Evolutionary conservation across 441 rosid species (phyloP), one percentile per base, ranked within the genome.

Genomic region (Jatropha podagrica): DNA sequence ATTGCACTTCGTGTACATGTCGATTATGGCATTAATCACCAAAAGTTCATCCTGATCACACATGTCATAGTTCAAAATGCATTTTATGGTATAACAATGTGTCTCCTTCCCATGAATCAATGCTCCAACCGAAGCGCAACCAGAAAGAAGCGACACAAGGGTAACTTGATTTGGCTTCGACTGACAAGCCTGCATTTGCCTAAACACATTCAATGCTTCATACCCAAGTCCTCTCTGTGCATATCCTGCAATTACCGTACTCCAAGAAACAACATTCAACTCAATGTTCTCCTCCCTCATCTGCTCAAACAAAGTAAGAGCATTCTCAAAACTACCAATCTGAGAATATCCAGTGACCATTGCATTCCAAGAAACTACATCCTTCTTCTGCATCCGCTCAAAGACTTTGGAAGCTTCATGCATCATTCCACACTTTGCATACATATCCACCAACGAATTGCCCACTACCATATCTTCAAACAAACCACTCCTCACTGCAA

Each of bases 321-420:
- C 97, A 72, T 89, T 90, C 18, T 89, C 89, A 41, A 89, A 91
- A 74, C 82, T 80, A 23, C 96, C 97, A 52, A 72, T 78, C 81
- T 86, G 94, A 27, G 97, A 90, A 79, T 84, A 94, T 62, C 93
- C 97, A 32, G 92, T 85, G 63, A 92, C 97, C 97, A 92, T 88
- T n/a, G 91, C 81, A 78, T 95, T 95, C 98, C 98, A 95, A 32
- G 98, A 90, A 75, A 95, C 92, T 20, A 91, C 90, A 85, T 95
- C 97, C 77, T 87, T 95, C 15, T 81, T 71, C 38, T 76, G 65
- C 90, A 91, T 95, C 72, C 81, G 62, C 18, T 81, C 72, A 61
- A 95, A 95, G 74, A 91, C 90, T 26, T 67, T 84, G 65, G 72
- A 76, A 4, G 96, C 97, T 68, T 86, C 91, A 20, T 83, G 82